phyloP scores from a whole-genome alignment of 345 rosid species.

The Salix purpurea region DNA sequence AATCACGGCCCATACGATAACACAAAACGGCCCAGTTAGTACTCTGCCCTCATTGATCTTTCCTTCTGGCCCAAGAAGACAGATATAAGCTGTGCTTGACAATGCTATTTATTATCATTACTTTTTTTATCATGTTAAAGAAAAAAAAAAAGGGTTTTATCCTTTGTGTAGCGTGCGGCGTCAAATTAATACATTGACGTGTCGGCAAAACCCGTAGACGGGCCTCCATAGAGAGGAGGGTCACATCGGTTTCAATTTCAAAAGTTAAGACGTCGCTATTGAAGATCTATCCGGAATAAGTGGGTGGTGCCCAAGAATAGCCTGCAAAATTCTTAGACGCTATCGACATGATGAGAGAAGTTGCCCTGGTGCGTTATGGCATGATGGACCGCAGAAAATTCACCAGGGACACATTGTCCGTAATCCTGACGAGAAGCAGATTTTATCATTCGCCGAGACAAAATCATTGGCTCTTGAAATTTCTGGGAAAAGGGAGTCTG shows the following conservation, averaged over 20 bases:
- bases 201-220: not conserved
- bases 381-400: not conserved
- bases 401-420: not conserved
- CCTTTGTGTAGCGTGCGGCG: too few species aligned
- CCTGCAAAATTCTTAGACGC: not conserved
- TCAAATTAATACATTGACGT: not conserved
- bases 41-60: too few species aligned
- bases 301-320: not conserved
- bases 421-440: not conserved
- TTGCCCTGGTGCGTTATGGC: not conserved
- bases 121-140: too few species aligned
- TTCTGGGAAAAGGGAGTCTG: not conserved
- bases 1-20: too few species aligned
- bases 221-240: not conserved
- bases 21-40: too few species aligned
- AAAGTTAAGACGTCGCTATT: not conserved
- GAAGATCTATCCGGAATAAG: not conserved
- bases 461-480: not conserved
- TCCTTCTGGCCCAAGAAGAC: not conserved
- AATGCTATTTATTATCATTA: too few species aligned
- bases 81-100: too few species aligned
- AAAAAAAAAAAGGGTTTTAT: too few species aligned
- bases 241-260: not conserved
- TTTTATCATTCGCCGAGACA: not conserved
- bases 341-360: not conserved